Conservation (phyloP, 2,329 filamentous ascomycete species). For the Xylariaceae sp. region DNA sequence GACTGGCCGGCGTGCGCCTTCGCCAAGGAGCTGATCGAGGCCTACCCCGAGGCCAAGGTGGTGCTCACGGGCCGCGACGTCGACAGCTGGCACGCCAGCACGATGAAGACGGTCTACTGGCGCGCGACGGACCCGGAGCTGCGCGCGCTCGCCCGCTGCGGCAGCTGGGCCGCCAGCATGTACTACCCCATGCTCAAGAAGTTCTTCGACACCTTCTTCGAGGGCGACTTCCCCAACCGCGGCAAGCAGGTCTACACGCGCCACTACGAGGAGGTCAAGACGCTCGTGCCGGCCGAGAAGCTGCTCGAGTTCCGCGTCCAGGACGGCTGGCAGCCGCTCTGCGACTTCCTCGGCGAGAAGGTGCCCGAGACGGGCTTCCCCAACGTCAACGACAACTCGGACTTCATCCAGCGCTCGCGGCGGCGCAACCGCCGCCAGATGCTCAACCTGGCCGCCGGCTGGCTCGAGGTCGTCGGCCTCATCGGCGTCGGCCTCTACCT, state of each 20-base stretch:
- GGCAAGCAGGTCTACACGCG: constrained; percentile 54
- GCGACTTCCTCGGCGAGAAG: constrained; percentile 27
- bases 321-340: constrained; percentile 30
- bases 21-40: constrained; percentile 60
- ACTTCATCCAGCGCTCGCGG: constrained; percentile 38
- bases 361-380: constrained; percentile 32
- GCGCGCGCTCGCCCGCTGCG: constrained; percentile 46
- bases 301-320: constrained; percentile 25
- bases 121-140: constrained; percentile 56
- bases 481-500: constrained; percentile 25
- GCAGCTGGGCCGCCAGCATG: constrained; percentile 58
- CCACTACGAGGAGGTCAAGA: constrained; percentile 23
- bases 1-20: constrained; percentile 64
- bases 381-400: constrained; percentile 38
- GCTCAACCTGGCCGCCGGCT: constrained; percentile 31
- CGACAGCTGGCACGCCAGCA: constrained; percentile 54
- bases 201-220: constrained; percentile 63
- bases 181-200: constrained; percentile 64
- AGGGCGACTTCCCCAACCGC: constrained; percentile 56
- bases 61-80: constrained; percentile 61
- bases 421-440: constrained; percentile 39
- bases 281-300: constrained; percentile 22
- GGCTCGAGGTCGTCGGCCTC: constrained; percentile 13
- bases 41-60: constrained; percentile 66
- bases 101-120: constrained; percentile 62